These are phyloP conservation scores for Aspergillus sclerotioniger DNA, from an alignment of 495 filamentous ascomycete genomes.

Conservation along the genomic window DNA sequence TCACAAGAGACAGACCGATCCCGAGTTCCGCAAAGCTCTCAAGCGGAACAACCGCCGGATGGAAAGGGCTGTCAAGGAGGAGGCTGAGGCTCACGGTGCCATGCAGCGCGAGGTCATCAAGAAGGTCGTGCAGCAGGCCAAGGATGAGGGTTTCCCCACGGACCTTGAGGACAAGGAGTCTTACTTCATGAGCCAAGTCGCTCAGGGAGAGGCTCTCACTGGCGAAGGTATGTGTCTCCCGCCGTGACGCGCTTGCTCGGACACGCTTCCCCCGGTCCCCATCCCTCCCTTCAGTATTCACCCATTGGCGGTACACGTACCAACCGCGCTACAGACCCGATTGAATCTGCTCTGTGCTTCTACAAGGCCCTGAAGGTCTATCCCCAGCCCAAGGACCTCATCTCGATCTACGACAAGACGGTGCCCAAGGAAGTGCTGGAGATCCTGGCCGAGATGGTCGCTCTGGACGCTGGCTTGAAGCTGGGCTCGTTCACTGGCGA, in stretches of 20 bases:
- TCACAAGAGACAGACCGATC: conserved; percentile 81
- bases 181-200: conserved; percentile 94
- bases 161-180: conserved; percentile 87
- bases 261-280: too few species aligned
- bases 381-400: conserved; percentile 86
- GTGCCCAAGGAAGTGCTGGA: conserved; percentile 93
- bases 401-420: conserved; percentile 96
- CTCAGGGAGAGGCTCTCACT: conserved; percentile 75
- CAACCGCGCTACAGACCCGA: conserved; percentile 59
- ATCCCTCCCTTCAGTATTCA: not conserved
- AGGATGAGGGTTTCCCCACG: conserved; percentile 86
- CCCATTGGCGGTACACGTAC: conserved; percentile 19
- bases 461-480: conserved; percentile 72
- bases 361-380: conserved; percentile 99
- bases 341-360: conserved; percentile 90
- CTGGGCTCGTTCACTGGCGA: conserved; percentile 53
- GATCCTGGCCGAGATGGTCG: conserved; percentile 96
- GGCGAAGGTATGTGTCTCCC: conserved; percentile 56
- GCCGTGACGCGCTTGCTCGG: conserved; percentile 1
- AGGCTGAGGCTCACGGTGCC: conserved; percentile 64
- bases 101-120: conserved; percentile 72
- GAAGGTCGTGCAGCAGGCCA: conserved; percentile 68
- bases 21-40: conserved; percentile 80
- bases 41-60: conserved; percentile 78
- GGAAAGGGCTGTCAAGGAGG: conserved; percentile 72